Evolutionary conservation across 495 filamentous ascomycete species (phyloP).

Genomic region (Immersiella caudata): DNA sequence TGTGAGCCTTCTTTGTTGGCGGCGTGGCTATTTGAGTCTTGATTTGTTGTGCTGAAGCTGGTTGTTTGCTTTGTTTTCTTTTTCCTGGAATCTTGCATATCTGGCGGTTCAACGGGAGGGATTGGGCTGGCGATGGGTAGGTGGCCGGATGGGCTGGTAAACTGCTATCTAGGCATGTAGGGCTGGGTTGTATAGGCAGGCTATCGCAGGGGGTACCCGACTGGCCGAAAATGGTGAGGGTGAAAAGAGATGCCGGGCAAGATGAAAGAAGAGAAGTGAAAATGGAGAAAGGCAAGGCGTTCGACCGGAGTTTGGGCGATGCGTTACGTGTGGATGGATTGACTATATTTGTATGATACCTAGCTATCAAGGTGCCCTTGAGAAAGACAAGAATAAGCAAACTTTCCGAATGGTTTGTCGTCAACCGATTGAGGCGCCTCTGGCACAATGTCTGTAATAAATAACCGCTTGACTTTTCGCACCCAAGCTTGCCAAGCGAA

Average conservation of each 20-base stretch:
- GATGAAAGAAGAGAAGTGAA: background rate
- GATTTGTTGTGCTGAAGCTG: background rate
- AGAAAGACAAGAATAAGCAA: too few species aligned
- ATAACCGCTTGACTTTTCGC: background rate
- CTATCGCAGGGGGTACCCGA: too few species aligned
- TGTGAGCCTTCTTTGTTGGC: background rate
- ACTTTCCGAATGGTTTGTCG: too few species aligned
- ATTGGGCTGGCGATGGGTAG: too few species aligned
- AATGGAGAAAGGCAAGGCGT: too few species aligned
- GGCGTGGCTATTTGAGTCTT: background rate
- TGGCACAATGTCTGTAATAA: constrained; percentile 2
- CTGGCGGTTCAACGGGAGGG: background rate
- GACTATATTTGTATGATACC: background rate
- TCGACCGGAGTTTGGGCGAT: too few species aligned
- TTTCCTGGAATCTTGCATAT: background rate
- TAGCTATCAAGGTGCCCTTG: too few species aligned
- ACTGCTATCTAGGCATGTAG: too few species aligned
- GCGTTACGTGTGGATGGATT: too few species aligned
- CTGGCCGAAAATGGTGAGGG: background rate
- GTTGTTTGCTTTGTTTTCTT: background rate
- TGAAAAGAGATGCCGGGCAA: background rate
- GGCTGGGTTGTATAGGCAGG: too few species aligned
- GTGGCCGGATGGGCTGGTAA: too few species aligned
- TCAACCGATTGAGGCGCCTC: background rate
- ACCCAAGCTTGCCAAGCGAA: too few species aligned